Evolutionary conservation across 768 basidiomycete genomes (phyloP), one percentile per base, ranked within the genome.

Genomic region (Holtermannia corniformis): DNA sequence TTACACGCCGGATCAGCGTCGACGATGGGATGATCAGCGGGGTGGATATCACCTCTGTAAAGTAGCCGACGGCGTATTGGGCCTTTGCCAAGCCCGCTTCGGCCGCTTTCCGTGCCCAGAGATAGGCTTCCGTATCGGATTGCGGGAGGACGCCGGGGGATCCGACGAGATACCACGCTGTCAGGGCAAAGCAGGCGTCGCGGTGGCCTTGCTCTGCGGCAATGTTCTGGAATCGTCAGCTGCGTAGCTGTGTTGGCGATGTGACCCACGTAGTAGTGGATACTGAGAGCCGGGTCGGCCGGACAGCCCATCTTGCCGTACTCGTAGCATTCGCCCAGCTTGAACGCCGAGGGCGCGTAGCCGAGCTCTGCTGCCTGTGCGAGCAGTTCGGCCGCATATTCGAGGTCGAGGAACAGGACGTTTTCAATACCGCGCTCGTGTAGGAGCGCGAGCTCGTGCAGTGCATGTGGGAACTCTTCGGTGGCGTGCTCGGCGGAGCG

Each of bases 291-390:
- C 0, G 92, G 82, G 70, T 99, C 95, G 69, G 91, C 87, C 16
- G 95, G 95, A 65, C 95, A 97, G 7, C 91, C 92, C 82, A 96
- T 85, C 77, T 88, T 92, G 28, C 95, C 95, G 72, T 97, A 99
- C 76, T 99, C 95, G 72, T 99, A 99, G 72, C 92, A 96, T 74
- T 97, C 93, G 22, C 95, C 95, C 52, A 97, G 75, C 55, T 89
- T 83, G 75, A 91, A 88, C 26, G 95, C 95, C 59, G 87, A 91
- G 16, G 93, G 89, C 7, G 93, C 90, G 73, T 96, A 96, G 3
- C 91, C 91, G 22, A 99, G 79, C 73, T 97, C 95, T 0, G 88
- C 83, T 22, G 92, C 93, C 68, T 95, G 89, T 2, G 95, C 95
- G 41, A 97, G 76, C 11, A 97, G 77, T 73, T 99, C 95, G 0